phyloP scores from a whole-genome alignment of 73 alveolate genomes.

The Durusdinium trenchii region DNA sequence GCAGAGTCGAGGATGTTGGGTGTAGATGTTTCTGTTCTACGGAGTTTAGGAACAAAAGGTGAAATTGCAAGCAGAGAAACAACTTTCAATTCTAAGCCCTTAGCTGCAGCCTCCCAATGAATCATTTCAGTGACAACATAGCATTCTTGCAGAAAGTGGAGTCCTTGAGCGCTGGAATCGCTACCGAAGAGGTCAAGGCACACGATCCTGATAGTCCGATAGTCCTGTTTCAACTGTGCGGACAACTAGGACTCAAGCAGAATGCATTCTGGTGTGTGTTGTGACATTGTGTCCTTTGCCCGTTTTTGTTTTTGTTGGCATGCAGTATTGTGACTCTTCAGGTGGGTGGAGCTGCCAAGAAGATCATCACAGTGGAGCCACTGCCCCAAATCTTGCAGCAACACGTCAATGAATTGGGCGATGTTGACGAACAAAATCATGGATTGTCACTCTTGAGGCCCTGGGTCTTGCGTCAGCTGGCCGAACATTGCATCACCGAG shows the following conservation, averaged over 20 bases:
- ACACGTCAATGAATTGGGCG: too few species aligned
- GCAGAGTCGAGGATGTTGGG: not conserved
- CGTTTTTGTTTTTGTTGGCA: not conserved
- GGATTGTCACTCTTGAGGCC: conserved; percentile 32
- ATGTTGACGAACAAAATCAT: not conserved
- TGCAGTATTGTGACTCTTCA: not conserved
- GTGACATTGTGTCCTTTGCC: not conserved
- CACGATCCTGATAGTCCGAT: not conserved
- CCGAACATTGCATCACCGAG: conserved; percentile 81
- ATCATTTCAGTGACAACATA: too few species aligned
- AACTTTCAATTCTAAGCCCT: too few species aligned
- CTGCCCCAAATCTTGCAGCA: not conserved
- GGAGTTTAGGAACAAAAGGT: too few species aligned
- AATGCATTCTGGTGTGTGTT: not conserved
- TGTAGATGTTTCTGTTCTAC: too few species aligned
- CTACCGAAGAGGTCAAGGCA: conserved; percentile 59
- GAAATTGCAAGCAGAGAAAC: too few species aligned
- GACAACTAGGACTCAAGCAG: not conserved
- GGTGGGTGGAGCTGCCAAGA: conserved; percentile 67
- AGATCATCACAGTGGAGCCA: conserved; percentile 71
- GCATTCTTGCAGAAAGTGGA: conserved; percentile 68
- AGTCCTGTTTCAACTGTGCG: not conserved
- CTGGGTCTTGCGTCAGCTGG: conserved; percentile 64
- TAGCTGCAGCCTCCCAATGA: too few species aligned
- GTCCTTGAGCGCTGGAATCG: conserved; percentile 62